Evolutionary conservation across 2,329 filamentous ascomycete genomes (phyloP), one percentile per base, ranked within the genome.

Genomic region (Phialocephala sp.): DNA sequence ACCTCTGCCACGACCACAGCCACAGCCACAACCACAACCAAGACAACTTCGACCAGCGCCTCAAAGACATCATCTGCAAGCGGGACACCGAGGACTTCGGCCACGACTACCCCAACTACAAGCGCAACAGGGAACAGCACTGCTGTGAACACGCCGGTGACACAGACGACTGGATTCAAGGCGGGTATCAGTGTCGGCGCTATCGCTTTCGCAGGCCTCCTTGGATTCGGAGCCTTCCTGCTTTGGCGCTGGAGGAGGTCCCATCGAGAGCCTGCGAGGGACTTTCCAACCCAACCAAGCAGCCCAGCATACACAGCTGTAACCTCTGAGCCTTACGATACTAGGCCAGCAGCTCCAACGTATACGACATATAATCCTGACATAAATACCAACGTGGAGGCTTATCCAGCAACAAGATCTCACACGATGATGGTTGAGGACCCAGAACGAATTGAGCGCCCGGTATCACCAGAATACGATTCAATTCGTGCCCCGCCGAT

Each of bases 121-220:
- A 32, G 35, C 22, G n/a, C 47, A 41, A 41, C 59, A 12, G 59
- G 27, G 18, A 54, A 36, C n/a, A 15, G 24, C 20, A 62, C 45
- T n/a, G 20, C n/a, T 32, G n/a, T 27, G 2, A 22, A 36, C n/a
- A 35, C 52, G 15, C 52, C 59, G 15, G 45, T 62, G 24, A 43
- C 47, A 8, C 47, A 62, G 4, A 62, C 45, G 35, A 41, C 47
- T 6, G 47, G 59, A 27, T 62, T 62, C 59, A 62, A 62, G 24
- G 59, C 35, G 3, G 47, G 59, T 8, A 62, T 62, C 4, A 54
- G 45, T 37, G 47, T 62, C 18, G 47, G 32, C 9, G 32, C 35
- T 20, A 12, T 62, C 15, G 35, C 52, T 9, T 20, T 62, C 32
- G 59, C 37, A 24, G 59, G 32, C n/a, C 2, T 59, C 2, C 14